These are phyloP conservation scores for Fusarium sp. DNA, from an alignment of 2,329 filamentous ascomycete genomes.

Conservation along the genomic window DNA sequence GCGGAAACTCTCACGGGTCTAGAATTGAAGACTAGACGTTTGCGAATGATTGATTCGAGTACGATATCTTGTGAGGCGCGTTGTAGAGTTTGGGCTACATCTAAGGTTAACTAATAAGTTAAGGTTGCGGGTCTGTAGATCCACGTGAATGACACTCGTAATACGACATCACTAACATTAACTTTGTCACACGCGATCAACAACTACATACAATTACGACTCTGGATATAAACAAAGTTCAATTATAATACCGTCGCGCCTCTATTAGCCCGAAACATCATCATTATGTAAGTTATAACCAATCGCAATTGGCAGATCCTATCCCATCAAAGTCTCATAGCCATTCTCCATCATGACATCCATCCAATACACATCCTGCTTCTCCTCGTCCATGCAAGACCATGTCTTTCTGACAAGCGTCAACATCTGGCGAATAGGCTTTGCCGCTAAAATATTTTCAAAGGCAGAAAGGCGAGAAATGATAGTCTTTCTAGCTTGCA, in stretches of 20 bases:
- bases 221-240: neutral
- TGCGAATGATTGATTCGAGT: neutral
- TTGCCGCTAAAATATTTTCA: conserved; percentile 39
- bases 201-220: neutral
- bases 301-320: neutral
- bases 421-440: conserved; percentile 34
- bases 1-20: neutral
- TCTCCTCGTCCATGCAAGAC: conserved; percentile 46
- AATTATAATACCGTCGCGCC: neutral
- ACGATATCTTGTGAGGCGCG: neutral
- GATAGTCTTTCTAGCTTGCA: conserved; percentile 26
- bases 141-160: neutral
- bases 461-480: conserved; percentile 31
- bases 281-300: neutral
- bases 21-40: neutral
- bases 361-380: conserved; percentile 54
- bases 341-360: conserved; percentile 48
- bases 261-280: neutral
- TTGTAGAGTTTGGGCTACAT: neutral
- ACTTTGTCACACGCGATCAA: neutral
- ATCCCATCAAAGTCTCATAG: conserved; percentile 46
- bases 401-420: conserved; percentile 33
- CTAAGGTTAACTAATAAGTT: neutral
- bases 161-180: neutral
- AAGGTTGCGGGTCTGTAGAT: neutral